phyloP scores from a whole-genome alignment of 2,329 filamentous ascomycete species.

The Aureobasidium sp. region DNA sequence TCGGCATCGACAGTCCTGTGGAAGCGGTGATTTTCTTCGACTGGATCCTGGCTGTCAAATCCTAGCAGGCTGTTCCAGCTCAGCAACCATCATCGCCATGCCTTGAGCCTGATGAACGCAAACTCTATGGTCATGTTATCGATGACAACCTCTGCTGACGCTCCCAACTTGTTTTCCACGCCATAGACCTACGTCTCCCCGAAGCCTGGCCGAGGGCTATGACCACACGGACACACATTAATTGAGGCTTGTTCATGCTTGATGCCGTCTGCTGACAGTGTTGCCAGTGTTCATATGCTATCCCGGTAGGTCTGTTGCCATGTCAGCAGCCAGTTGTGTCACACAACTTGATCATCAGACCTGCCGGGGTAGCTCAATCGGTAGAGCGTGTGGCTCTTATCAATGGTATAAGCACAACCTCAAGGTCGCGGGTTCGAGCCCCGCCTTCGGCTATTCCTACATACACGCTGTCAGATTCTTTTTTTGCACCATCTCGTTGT shows the following conservation, averaged over 20 bases:
- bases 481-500: not conserved
- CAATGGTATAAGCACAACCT: not conserved
- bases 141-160: not conserved
- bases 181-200: not conserved
- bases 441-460: not conserved
- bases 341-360: slow-evolving; percentile 12
- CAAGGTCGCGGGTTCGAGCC: not conserved
- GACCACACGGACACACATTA: not conserved
- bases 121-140: not conserved
- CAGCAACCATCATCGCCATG: not conserved
- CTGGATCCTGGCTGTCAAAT: not conserved
- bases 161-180: not conserved
- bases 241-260: not conserved
- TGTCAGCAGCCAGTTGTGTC: slow-evolving; percentile 12
- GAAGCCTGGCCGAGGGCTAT: not conserved
- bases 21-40: not conserved
- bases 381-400: slow-evolving; percentile 43
- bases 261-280: not conserved
- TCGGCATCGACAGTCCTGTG: not conserved
- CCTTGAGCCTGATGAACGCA: not conserved
- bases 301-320: not conserved
- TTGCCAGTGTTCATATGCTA: not conserved
- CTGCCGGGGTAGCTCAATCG: slow-evolving; percentile 43
- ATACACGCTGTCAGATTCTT: not conserved
- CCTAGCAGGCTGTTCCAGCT: not conserved